Evolutionary conservation across 2,329 filamentous ascomycete genomes (phyloP), one percentile per base, ranked within the genome.

Genomic region (Xylariaceae sp.): DNA sequence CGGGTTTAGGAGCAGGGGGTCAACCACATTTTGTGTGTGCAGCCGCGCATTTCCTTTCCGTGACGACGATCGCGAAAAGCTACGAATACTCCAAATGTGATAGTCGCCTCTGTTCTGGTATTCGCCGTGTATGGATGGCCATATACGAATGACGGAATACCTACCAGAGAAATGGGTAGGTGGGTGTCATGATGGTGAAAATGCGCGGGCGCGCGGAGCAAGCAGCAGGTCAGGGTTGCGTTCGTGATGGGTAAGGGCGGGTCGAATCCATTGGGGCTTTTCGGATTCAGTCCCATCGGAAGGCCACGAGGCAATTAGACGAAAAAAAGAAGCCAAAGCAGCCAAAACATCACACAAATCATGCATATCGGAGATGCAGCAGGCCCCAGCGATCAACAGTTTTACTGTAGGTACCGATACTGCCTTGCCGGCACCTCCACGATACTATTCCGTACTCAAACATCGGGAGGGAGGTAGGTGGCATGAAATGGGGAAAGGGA

Each of bases 1-100:
- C 51, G 59, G 56, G 61, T 59, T 51, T 52, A 57, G 58, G 59
- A 56, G 18, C 57, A 23, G 51, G 57, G 57, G 52, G 50, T 47
- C 17, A 61, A 30, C 23, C 23, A 5, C 23, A 30, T 30, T 30
- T 30, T 13, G 11, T 41, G 37, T 41, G 37, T 41, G 37, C 8
- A 41, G 11, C 37, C 11, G 37, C 37, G 37, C 37, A 41, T 41
- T 41, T 13, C 37, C 11, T 41, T 41, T 7, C 37, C 37, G 8
- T 41, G 54, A 58, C 41, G 48, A 55, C 45, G 23, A 30, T 30
- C 23, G 41, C 57, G 39, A 52, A 62, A 58, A 13, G 37, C 37
- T 41, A 41, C 37, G 37, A 41, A 13, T 13, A 41, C 37, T 41
- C 8, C 9, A 4, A 30, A 41, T 41, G 60, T 58, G 57, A 59